Base-by-base conservation (phyloP, 257 asterid species). In the Penstemon newberryi region DNA sequence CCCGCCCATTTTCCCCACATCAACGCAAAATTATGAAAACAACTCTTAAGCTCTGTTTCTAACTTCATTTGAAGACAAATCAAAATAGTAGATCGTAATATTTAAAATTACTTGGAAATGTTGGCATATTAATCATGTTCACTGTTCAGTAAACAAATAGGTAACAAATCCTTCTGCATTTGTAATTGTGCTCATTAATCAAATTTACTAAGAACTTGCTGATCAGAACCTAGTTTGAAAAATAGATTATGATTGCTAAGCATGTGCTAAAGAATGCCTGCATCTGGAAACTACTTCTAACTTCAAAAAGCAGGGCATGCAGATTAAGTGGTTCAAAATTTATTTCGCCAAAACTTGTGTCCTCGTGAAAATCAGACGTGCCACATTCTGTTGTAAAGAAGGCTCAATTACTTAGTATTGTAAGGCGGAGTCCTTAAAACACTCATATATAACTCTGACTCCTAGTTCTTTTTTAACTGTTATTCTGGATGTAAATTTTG, bases 401-500 rank as follows among this genome's bases (percentile, higher is more conserved):
- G 8, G 40, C 6, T 18, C 15, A 50, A 43, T 56, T 33, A 57
- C 71, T 33, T 63, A 12, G 25, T 36, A 13, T 47, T 15, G 6
- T 58, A 63, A 8, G 69, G 43, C 59, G 10, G 68, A 65, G 73
- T 56, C 46, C 59, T 49, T 63, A 44, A 54, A 56, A 38, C 42
- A 5, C 70, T 60, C 47, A 12, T 41, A 55, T 9, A 39, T 59
- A 25, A 36, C 15, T 6, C n/a, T 42, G 25, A 15, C 49, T 11
- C 9, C 56, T 37, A 33, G 44, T 63, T 19, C 25, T 61, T 41
- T 13, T 66, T 60, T 51, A 37, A 18, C 39, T 19, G 38, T 49
- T 59, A 40, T 13, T 75, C 74, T 53, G 56, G 73, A 42, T 46
- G 13, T 66, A 9, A 67, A 39, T 60, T 53, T 55, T 63, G 50